phyloP scores from a whole-genome alignment of 139 green algal genomes.

The Axilococcus clingmanii region DNA sequence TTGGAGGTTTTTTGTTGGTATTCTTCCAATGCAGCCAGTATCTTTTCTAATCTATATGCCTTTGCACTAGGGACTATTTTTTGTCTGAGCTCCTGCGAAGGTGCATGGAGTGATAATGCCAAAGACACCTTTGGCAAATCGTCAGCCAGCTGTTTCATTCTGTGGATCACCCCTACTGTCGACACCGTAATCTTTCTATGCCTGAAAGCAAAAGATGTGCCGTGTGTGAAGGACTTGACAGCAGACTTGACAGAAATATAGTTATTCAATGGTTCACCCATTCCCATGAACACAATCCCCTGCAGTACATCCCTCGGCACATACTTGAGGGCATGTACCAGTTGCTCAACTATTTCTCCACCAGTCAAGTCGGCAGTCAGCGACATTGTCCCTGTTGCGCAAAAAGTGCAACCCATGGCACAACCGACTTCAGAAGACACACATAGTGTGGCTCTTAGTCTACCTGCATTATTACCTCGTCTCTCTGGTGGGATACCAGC shows the following conservation, averaged over 20 bases:
- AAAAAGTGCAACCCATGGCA: conserved; percentile 96
- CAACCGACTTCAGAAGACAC: conserved; percentile 82
- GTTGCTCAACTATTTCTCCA: conserved; percentile 95
- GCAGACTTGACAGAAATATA: conserved; percentile 73
- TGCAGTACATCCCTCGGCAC: conserved; percentile 37
- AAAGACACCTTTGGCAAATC: conserved; percentile 83
- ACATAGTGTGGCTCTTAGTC: conserved; percentile 66
- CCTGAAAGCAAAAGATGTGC: conserved; percentile 57
- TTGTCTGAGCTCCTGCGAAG: conserved; percentile 68
- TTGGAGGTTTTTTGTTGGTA: conserved; percentile 46
- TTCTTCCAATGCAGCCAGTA: conserved; percentile 71
- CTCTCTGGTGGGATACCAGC: not conserved
- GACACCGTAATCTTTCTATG: conserved; percentile 75
- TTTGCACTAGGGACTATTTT: conserved; percentile 81
- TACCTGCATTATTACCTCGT: conserved; percentile 4
- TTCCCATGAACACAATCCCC: conserved; percentile 98
- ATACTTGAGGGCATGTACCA: conserved; percentile 64
- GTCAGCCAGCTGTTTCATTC: conserved; percentile 56
- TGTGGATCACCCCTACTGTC: conserved; percentile 77
- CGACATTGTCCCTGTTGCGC: conserved; percentile 92
- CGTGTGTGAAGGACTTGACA: conserved; percentile 60
- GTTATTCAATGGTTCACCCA: conserved; percentile 97
- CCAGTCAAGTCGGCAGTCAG: conserved; percentile 76
- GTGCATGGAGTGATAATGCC: conserved; percentile 88
- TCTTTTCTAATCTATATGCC: conserved; percentile 69